These are phyloP conservation scores for Trichoderma asperelloides DNA, from an alignment of 495 filamentous ascomycete species.

Conservation along the genomic window DNA sequence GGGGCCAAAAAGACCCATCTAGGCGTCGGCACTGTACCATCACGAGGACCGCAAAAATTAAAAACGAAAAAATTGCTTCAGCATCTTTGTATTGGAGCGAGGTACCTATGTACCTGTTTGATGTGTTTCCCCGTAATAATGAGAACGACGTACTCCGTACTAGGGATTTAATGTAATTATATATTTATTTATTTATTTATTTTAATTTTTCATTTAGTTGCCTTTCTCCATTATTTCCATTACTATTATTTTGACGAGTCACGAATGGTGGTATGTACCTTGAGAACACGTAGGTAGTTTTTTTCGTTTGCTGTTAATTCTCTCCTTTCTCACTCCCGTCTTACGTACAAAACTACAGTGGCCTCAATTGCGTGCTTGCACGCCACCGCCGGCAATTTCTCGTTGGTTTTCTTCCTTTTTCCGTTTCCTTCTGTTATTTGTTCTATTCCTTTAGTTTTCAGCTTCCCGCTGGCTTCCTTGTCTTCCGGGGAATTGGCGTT, in stretches of 20 bases:
- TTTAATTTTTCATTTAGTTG: not conserved
- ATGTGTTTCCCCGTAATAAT: not conserved
- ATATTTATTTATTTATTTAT: not conserved
- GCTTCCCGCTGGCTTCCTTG: not conserved
- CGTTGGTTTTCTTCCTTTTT: not conserved
- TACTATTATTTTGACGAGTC: not conserved
- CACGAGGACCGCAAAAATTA: conserved; percentile 7
- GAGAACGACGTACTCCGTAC: not conserved
- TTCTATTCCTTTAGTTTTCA: not conserved
- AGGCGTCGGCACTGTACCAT: conserved; percentile 6
- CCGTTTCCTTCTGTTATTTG: not conserved
- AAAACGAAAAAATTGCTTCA: not conserved
- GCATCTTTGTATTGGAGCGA: not conserved
- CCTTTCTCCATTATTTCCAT: not conserved
- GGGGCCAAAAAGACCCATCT: not conserved
- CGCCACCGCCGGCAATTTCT: not conserved
- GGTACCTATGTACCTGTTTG: not conserved
- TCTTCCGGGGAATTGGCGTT: not conserved
- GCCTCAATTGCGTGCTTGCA: not conserved
- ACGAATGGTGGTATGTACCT: not conserved
- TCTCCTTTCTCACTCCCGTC: not conserved
- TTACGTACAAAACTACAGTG: not conserved
- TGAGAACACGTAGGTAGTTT: not conserved
- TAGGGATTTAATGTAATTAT: no score
- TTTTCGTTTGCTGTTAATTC: not conserved